Base-by-base conservation (phyloP, 2,329 filamentous ascomycete genomes). In the Teratosphaeria pseudoeucalypti region DNA sequence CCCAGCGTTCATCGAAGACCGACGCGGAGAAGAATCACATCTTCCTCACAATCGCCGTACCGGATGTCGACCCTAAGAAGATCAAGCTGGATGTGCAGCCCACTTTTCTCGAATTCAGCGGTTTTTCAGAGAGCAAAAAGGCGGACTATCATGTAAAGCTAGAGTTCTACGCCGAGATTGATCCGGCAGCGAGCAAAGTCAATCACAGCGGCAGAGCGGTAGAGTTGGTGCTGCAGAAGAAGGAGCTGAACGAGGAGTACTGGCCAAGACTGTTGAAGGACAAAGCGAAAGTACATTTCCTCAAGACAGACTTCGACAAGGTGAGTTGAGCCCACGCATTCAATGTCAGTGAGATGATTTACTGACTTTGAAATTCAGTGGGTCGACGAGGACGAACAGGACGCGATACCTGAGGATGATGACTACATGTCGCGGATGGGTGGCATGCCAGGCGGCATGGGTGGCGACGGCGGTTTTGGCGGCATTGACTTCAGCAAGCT, bases 301-400 rank as follows among this genome's bases (percentile, higher is more conserved):
- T 99, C 72, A 96, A 96, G 87, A 97, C 94, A 65, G 88, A 99
- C 79, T 99, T 99, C 70, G 92, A 96, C 81, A 96, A 96, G 88
- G 85, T 87, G 74, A 62, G 81, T 68, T 39, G 19, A 37, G 16
- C 23, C 26, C 23, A 32, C 12, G 26, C 23, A 19, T n/a, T 2
- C n/a, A 26, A 26, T 27, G 32, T 54, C 2, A 49, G 5, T 9
- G 19, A 49, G 43, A 49, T 6, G 32, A 32, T 19, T 19, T 16
- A 32, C 55, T 56, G 23, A 56, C 3, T 7, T 23, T 14, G 12
- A 47, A 49, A 52, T 58, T 32, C 56, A 86, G 84, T 96, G 92
- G 92, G 89, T 96, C 71, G 92, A 96, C 68, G 90, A 96, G 84
- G 92, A 99, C 73, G 94, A 99, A 84, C 94, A 99, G 81, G 88